Base-by-base conservation (phyloP, 176 grass and related monocot species). In the Lolium multiflorum region DNA sequence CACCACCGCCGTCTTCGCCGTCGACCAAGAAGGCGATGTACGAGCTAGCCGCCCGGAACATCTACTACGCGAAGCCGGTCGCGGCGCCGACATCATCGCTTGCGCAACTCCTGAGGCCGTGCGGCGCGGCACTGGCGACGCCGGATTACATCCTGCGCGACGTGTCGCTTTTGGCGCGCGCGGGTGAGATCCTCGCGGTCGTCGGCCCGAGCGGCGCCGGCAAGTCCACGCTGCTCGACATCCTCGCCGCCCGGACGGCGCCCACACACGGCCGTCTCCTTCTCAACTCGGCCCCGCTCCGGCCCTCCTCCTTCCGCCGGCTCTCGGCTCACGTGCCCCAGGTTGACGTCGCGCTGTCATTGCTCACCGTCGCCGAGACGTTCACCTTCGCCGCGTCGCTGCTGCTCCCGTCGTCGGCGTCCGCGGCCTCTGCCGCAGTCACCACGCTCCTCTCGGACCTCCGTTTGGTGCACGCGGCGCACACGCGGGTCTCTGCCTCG, bases 201-300 rank as follows among this genome's bases (percentile, higher is more conserved):
- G 96, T 98, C 0, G 96, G 96, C 0, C 96, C 96, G 1, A 98
- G 96, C 74, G 96, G 96, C 37, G 93, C 96, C 14, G 96, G 96
- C 11, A 98, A 98, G 86, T 96, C 96, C 3, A 98, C 96, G 9
- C 82, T 98, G 56, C 86, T 98, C 76, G 96, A 98, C 84, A 96
- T 98, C 78, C 96, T 98, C 0, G 92, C 96, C 0, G 90, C 90
- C 67, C 91, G 90, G 69, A 88, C 83, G 0, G 80, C 88, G 75
- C 96, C 96, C 3, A 92, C 96, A 22, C 62, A 82, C 41, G 96
- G 96, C 1, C 20, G 55, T 16, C 90, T 98, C 55, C 86, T 93
- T 2, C 86, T 98, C 37, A 98, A 98, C 82, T 89, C 86, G 0
- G 60, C 87, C 5, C 93, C 90, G 8, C 86, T 98, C 41, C 91